Conservation (phyloP, 2,329 filamentous ascomycete genomes). For the Colletotrichum plurivorum region DNA sequence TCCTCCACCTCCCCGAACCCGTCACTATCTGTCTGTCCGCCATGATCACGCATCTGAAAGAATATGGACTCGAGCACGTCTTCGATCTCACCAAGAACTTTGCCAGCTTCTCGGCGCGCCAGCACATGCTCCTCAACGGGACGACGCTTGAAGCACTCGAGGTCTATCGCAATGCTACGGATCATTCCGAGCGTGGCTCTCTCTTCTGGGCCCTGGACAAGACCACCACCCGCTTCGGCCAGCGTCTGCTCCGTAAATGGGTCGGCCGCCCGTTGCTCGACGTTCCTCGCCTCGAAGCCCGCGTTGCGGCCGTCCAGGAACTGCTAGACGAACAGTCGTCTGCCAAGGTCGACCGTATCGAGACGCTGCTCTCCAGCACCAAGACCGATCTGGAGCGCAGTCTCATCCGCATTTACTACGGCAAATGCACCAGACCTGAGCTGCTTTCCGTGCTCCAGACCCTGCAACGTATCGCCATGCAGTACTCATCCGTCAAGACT, state of each 20-base stretch:
- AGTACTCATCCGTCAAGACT: constrained; percentile 78
- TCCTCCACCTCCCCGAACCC: constrained; percentile 85
- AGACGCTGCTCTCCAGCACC: constrained; percentile 77
- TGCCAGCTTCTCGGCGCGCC: constrained; percentile 91
- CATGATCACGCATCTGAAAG: constrained; percentile 93
- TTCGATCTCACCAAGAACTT: constrained; percentile 98
- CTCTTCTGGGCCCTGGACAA: constrained; percentile 97
- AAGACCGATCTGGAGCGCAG: constrained; percentile 92
- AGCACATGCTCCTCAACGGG: constrained; percentile 96
- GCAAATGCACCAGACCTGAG: constrained; percentile 92
- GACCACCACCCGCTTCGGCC: constrained; percentile 90
- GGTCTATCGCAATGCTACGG: constrained; percentile 95
- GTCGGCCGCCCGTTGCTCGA: constrained; percentile 91
- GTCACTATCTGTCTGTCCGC: constrained; percentile 94
- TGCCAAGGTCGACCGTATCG: constrained; percentile 79
- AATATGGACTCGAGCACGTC: constrained; percentile 95
- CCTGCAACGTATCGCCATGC: constrained; percentile 83
- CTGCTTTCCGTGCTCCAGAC: constrained; percentile 88
- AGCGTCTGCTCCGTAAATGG: constrained; percentile 92
- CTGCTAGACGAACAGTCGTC: constrained; percentile 79
- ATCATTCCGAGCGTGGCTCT: constrained; percentile 87
- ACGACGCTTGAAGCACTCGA: constrained; percentile 95
- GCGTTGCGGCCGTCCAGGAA: constrained; percentile 89
- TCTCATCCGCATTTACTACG: constrained; percentile 96
- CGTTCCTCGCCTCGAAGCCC: constrained; percentile 79